These are phyloP conservation scores for Trypanosoma mega DNA, from an alignment of 208 protist genomes.

Conservation along the genomic window DNA sequence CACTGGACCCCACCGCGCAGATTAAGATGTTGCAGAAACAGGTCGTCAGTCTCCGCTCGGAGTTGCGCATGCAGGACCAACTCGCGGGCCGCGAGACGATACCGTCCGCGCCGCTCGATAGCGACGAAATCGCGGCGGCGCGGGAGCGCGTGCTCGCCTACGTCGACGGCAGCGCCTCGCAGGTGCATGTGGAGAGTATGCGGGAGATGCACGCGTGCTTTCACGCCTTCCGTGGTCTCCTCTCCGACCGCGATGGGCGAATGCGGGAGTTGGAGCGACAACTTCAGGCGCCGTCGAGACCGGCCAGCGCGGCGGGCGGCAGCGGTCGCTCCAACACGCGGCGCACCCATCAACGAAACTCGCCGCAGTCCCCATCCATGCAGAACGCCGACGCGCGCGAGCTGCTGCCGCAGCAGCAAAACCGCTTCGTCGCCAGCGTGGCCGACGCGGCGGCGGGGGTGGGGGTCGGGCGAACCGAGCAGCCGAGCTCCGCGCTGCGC, in stretches of 20 bases:
- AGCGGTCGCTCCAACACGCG: neutral
- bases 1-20: constrained; percentile 58
- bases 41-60: constrained; percentile 79
- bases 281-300: constrained; percentile 10
- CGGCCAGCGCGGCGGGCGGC: constrained; percentile 6
- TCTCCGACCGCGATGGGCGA: constrained; percentile 36
- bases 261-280: constrained; percentile 31
- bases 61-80: constrained; percentile 92
- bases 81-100: constrained; percentile 36
- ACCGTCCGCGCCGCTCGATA: constrained; percentile 36
- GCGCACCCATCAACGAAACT: too few species aligned
- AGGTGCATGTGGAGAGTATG: constrained; percentile 63
- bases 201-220: constrained; percentile 89
- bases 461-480: constrained; percentile 34
- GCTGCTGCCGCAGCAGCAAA: constrained; percentile 10
- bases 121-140: constrained; percentile 65
- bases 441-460: constrained; percentile 36
- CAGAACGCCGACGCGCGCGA: neutral
- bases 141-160: constrained; percentile 60
- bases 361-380: too few species aligned
- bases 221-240: constrained; percentile 47
- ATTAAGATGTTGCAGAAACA: constrained; percentile 81
- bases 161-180: constrained; percentile 52
- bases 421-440: constrained; percentile 24
- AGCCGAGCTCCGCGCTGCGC: constrained; percentile 10